These are phyloP conservation scores for Moricandia arvensis DNA, from an alignment of 345 rosid genomes.

Conservation along the genomic window DNA sequence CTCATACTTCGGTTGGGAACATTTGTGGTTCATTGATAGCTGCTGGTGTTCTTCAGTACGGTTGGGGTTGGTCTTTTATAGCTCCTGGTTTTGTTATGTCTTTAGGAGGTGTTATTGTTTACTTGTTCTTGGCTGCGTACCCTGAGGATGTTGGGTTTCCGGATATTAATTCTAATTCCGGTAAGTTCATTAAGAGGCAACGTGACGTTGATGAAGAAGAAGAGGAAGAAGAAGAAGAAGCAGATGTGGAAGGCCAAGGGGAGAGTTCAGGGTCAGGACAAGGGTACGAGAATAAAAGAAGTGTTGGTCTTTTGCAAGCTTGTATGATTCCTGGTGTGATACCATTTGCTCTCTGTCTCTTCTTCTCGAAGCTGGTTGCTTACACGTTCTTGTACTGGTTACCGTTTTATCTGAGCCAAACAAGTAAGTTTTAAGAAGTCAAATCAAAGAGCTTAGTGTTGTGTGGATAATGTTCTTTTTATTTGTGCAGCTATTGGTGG, in stretches of 20 bases:
- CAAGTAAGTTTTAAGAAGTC: constrained; percentile 46
- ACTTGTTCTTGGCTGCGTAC: constrained; percentile 77
- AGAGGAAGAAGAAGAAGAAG: constrained; percentile 11
- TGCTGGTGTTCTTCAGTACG: constrained; percentile 78
- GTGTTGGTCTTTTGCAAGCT: constrained; percentile 85
- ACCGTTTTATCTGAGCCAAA: constrained; percentile 87
- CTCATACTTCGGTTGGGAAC: constrained; percentile 91
- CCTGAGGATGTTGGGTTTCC: constrained; percentile 91
- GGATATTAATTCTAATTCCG: constrained; percentile 39
- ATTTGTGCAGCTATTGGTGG: constrained; percentile 79
- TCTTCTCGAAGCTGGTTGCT: constrained; percentile 91
- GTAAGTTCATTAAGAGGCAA: constrained; percentile 47
- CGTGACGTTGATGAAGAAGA: constrained; percentile 12
- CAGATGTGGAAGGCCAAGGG: constrained; percentile 20
- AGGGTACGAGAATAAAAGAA: constrained; percentile 48
- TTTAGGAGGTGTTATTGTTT: constrained; percentile 71
- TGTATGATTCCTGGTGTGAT: constrained; percentile 92
- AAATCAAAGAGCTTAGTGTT: background rate
- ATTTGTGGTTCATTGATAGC: constrained; percentile 88
- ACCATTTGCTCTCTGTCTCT: constrained; percentile 81
- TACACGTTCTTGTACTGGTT: constrained; percentile 92
- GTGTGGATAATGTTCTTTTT: background rate
- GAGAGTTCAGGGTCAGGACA: constrained; percentile 17
- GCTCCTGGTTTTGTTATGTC: constrained; percentile 69
- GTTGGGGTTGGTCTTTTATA: constrained; percentile 99